Conservation (phyloP, 1,284 basidiomycete species). For the Xerocomus cyaneibrunnescens region DNA sequence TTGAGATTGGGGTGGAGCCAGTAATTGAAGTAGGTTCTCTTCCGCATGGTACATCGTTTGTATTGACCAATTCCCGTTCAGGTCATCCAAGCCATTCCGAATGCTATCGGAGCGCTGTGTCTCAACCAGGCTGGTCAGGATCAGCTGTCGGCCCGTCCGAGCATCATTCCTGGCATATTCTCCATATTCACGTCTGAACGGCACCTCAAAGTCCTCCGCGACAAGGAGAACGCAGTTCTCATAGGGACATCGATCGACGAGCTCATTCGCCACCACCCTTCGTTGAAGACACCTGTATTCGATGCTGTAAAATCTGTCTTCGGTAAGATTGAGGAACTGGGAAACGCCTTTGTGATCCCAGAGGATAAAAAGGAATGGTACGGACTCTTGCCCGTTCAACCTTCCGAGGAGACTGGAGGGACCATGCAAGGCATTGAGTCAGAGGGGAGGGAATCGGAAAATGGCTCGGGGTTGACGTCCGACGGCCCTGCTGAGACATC, state of each 20-base stretch:
- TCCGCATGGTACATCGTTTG: neutral
- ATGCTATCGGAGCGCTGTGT: constrained; percentile 96
- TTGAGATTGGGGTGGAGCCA: constrained; percentile 85
- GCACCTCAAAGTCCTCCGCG: constrained; percentile 84
- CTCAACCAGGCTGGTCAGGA: constrained; percentile 90
- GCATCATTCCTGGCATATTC: constrained; percentile 84
- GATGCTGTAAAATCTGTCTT: constrained; percentile 72
- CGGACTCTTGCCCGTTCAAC: constrained; percentile 44
- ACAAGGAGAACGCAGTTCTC: constrained; percentile 90
- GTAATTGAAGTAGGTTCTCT: constrained; percentile 70
- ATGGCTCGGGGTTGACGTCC: constrained; percentile 29
- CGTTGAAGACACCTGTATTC: constrained; percentile 79
- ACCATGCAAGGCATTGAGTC: constrained; percentile 56
- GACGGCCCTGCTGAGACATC: constrained; percentile 26
- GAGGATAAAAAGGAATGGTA: constrained; percentile 68
- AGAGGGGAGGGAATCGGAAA: constrained; percentile 21
- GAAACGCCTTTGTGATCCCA: constrained; percentile 56
- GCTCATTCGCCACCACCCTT: constrained; percentile 94
- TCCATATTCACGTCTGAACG: constrained; percentile 83
- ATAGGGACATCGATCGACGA: constrained; percentile 94
- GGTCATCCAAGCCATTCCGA: constrained; percentile 91
- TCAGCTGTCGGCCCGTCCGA: constrained; percentile 73
- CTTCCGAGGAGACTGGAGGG: constrained; percentile 38
- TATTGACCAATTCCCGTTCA: constrained; percentile 32
- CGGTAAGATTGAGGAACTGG: constrained; percentile 71